Base-by-base conservation (phyloP, 305 asterid species). In the Lippia alba region DNA sequence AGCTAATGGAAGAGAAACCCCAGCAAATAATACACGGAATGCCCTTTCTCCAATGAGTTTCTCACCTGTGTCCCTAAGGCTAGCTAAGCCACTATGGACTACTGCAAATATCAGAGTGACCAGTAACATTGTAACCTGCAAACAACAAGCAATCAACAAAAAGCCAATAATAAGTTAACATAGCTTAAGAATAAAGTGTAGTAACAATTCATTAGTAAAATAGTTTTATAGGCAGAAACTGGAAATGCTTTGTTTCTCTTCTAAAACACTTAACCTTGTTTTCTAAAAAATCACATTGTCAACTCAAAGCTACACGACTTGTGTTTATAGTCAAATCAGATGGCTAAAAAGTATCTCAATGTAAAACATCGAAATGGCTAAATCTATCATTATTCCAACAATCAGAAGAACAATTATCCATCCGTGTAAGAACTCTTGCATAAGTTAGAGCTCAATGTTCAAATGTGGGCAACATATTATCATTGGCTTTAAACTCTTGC, bases 71-170 rank as follows among this genome's bases (percentile, higher is more conserved):
- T 91, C 99, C 82, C 99, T 90, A 48, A 91, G 85, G 83, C 97
- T 94, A 67, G 99, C 97, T 75, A 94, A 87, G 69, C 99, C 99
- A 78, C 99, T 94, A 70, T 94, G 99, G 71, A 76, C 97, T 75
- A 91, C n/a, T 34, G 94, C 98, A 73, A 94, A 94, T 55, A 91
- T 85, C 72, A 91, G 75, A 66, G 75, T 88, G 63, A 94, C 92
- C 70, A 79, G 77, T 33, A 94, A 74, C 93, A 89, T 89, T 45
- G 79, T 85, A 70, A 91, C 90, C 99, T 91, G 89, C 81, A 78
- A 15, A 66, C 61, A 74, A 1, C 15, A 72, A 64, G 76, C 3
- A 45, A 14, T 7, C 32, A 17, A 32, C 14, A 15, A 16, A 40
- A 33, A 10, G n/a, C 40, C 9, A 36, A 36, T 7, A 36, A 36